Conservation (phyloP, 805 yeast species). For the Candida koratica region DNA sequence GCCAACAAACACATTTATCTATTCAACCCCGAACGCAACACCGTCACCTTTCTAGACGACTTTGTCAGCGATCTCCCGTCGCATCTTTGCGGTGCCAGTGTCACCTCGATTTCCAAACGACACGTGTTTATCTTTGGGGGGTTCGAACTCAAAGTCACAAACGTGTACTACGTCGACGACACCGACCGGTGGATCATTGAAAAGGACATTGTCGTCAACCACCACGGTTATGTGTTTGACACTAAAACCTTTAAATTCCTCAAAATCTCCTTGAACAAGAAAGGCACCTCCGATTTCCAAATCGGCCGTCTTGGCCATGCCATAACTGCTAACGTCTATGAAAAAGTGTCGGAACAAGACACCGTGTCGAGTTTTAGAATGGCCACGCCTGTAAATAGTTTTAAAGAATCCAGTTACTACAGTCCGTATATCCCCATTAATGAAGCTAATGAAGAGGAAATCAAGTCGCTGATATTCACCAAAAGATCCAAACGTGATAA, state of each 20-base stretch:
- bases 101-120: conserved; percentile 49
- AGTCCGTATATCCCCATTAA: conserved; percentile 14
- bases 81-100: conserved; percentile 46
- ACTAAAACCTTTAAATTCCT: conserved; percentile 44
- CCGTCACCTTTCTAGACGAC: conserved; percentile 27
- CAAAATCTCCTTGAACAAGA: conserved; percentile 30
- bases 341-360: conserved; percentile 10
- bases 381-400: conserved; percentile 11
- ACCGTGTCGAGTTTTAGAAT: conserved; percentile 9
- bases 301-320: conserved; percentile 34
- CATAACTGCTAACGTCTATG: conserved; percentile 24
- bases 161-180: conserved; percentile 21
- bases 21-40: conserved; percentile 31
- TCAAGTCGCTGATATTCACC: conserved; percentile 6
- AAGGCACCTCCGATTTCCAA: conserved; percentile 10
- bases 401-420: conserved; percentile 10
- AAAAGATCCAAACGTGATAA: conserved; percentile 3
- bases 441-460: conserved; percentile 1
- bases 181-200: conserved; percentile 35
- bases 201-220: conserved; percentile 46
- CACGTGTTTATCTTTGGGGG: conserved; percentile 72
- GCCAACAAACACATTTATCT: conserved; percentile 23
- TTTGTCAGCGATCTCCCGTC: conserved; percentile 37
- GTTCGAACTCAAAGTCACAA: conserved; percentile 36
- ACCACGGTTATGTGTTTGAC: conserved; percentile 59